Conservation (phyloP, 2,329 filamentous ascomycete species). For the Sclerotinia nivalis region DNA sequence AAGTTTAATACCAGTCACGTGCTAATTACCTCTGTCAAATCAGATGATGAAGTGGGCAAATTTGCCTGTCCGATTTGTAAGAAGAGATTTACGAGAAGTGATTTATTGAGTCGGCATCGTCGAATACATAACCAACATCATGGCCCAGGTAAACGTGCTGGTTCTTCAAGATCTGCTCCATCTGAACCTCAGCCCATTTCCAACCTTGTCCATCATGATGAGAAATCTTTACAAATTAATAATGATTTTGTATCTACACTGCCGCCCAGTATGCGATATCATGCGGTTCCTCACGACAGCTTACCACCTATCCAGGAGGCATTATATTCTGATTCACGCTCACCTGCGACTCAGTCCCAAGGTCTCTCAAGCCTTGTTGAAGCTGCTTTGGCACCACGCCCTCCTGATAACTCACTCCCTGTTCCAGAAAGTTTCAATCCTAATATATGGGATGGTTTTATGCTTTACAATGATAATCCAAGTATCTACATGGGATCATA, state of each 20-base stretch:
- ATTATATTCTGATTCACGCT: constrained; percentile 8
- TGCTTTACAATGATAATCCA: constrained; percentile 33
- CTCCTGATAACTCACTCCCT: constrained; percentile 27
- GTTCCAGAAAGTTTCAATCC: constrained; percentile 32
- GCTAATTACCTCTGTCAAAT: constrained; percentile 2
- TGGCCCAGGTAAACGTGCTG: constrained; percentile 20
- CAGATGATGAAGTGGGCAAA: constrained; percentile 39
- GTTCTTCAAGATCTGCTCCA: constrained; percentile 17
- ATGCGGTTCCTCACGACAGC: not conserved
- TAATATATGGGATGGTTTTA: constrained; percentile 36
- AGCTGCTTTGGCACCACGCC: constrained; percentile 34
- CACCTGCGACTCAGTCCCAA: constrained; percentile 29
- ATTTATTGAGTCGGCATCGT: constrained; percentile 38
- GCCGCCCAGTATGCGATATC: constrained; percentile 1
- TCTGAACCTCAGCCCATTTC: constrained; percentile 23
- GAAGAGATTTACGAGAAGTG: constrained; percentile 39
- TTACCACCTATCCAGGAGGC: constrained; percentile 20
- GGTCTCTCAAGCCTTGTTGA: constrained; percentile 38
- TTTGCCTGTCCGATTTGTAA: constrained; percentile 37
- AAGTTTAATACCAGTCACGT: not conserved
- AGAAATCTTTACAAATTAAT: constrained; percentile 10
- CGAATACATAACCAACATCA: constrained; percentile 32
- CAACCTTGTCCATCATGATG: constrained; percentile 25
- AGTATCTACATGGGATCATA: constrained; percentile 38
- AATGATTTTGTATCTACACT: not conserved